A percentile compares a stretch with the other conserved stretches of the same genome.
phyloP scores from a whole-genome alignment of 2,329 filamentous ascomycete genomes.

The Boeremia lycopersici region DNA sequence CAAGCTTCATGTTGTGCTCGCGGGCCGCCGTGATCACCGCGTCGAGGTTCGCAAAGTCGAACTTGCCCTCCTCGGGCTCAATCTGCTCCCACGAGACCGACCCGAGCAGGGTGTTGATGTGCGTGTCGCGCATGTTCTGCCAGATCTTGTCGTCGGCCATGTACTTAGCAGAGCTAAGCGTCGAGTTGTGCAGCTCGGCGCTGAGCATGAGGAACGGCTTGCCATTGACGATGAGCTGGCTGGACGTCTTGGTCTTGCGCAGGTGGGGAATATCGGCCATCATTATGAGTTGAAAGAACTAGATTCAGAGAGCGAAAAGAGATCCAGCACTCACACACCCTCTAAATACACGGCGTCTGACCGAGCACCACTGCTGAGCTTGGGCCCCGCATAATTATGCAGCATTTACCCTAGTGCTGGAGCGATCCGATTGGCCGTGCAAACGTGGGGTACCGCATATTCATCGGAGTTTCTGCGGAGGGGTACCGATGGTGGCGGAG shows the following conservation, averaged over 20 bases:
- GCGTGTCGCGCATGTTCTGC: slow-evolving; percentile 50
- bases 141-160: slow-evolving; percentile 51
- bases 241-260: slow-evolving; percentile 27
- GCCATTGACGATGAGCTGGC: slow-evolving; percentile 53
- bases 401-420: slow-evolving; percentile 3
- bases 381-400: slow-evolving; percentile 4
- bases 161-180: slow-evolving; percentile 52
- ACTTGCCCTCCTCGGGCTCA: slow-evolving; percentile 53
- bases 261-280: slow-evolving; percentile 29
- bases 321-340: background rate
- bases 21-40: slow-evolving; percentile 48
- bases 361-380: background rate
- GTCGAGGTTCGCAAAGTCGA: slow-evolving; percentile 53
- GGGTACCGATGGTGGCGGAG: background rate
- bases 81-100: slow-evolving; percentile 56
- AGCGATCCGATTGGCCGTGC: background rate
- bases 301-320: background rate
- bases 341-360: background rate
- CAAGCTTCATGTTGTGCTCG: slow-evolving; percentile 47
- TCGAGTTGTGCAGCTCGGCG: slow-evolving; percentile 57
- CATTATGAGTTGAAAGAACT: slow-evolving; percentile 1
- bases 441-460: slow-evolving; percentile 7
- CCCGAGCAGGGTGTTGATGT: slow-evolving; percentile 55
- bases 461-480: background rate
- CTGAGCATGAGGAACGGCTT: slow-evolving; percentile 53